Percentiles rank a stretch among this genome's conserved stretches.
Conservation (phyloP, 2,329 filamentous ascomycete species). For the Diaporthe citriasiana region DNA sequence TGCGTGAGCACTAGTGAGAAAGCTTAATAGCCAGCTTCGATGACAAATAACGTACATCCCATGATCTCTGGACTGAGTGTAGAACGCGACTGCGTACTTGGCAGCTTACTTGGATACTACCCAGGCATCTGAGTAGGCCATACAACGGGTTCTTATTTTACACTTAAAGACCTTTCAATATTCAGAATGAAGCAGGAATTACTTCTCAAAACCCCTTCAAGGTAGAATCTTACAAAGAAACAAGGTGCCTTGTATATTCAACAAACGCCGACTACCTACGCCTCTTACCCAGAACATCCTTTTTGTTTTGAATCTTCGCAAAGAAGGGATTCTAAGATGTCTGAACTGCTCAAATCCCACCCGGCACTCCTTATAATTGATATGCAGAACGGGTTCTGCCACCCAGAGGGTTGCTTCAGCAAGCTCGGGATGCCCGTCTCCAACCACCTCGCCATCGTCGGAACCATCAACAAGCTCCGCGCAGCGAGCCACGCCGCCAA, state of each 20-base stretch:
- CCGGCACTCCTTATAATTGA: not conserved
- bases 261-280: too few species aligned
- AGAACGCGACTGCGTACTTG: not conserved
- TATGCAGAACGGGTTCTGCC: conserved; percentile 7
- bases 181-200: not conserved
- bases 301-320: not conserved
- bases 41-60: not conserved
- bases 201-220: not conserved
- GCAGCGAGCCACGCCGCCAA: conserved; percentile 10
- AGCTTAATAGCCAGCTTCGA: not conserved
- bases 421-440: conserved; percentile 11
- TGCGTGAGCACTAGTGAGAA: not conserved
- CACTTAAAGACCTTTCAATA: not conserved
- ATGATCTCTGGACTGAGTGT: not conserved
- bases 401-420: not conserved
- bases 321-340: not conserved
- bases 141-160: not conserved
- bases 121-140: not conserved
- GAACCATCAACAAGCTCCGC: conserved; percentile 15
- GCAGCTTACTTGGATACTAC: not conserved
- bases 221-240: not conserved
- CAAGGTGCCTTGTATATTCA: too few species aligned
- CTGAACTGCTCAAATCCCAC: not conserved
- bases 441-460: conserved; percentile 17
- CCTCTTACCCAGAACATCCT: not conserved